Evolutionary conservation across 495 filamentous ascomycete species (phyloP).

Genomic region (Talaromyces trachyspermus): DNA sequence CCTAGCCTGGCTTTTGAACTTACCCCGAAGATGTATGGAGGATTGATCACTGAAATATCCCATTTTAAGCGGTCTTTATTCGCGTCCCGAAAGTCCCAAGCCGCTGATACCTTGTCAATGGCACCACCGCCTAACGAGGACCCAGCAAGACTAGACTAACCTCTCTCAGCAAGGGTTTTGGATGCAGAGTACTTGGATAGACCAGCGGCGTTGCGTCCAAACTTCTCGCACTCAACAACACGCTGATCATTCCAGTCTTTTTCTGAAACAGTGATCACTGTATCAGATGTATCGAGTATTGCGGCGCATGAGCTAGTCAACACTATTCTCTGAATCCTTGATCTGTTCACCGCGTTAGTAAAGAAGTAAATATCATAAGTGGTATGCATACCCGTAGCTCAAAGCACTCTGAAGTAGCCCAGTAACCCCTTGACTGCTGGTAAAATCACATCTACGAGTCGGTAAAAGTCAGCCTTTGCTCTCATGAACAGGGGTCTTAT

Average conservation of each 20-base stretch:
- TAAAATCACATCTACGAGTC: conserved; percentile 28
- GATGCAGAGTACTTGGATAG: conserved; percentile 4
- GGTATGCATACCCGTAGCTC: not conserved
- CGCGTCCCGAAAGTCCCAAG: conserved; percentile 55
- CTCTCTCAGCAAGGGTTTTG: conserved; percentile 2
- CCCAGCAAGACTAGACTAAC: not conserved
- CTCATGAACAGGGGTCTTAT: not conserved
- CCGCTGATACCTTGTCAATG: conserved; percentile 38
- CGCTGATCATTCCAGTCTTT: conserved; percentile 41
- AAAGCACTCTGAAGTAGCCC: conserved; percentile 27
- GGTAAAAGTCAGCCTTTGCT: conserved; percentile 13
- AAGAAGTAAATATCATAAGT: not conserved
- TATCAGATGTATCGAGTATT: conserved; percentile 42
- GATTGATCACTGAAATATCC: conserved; percentile 53
- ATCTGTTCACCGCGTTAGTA: conserved; percentile 35
- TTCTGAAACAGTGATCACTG: conserved; percentile 24
- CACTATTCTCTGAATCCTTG: conserved; percentile 39
- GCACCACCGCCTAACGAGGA: not conserved
- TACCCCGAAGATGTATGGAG: conserved; percentile 50
- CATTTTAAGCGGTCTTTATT: conserved; percentile 51
- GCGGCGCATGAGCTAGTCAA: conserved; percentile 74
- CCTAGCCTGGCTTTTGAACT: not conserved
- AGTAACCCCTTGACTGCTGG: conserved; percentile 35
- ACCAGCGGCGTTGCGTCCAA: not conserved
- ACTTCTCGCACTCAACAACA: not conserved